Conservation (phyloP, 2,329 filamentous ascomycete genomes). For the Fusarium guadeloupense region DNA sequence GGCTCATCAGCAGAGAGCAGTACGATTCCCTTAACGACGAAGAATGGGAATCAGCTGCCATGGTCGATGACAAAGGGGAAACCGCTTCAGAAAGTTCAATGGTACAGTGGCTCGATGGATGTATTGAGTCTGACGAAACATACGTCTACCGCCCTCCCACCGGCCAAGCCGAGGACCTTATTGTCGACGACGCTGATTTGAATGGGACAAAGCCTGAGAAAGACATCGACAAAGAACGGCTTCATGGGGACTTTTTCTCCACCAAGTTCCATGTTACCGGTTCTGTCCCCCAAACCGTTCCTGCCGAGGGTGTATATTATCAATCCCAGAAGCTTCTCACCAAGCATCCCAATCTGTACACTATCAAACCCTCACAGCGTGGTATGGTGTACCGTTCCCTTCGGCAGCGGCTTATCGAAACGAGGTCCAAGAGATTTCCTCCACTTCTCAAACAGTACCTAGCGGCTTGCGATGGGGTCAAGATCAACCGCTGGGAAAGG, state of each 20-base stretch:
- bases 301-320: neutral
- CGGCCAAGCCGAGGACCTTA: slow-evolving; percentile 15
- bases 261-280: slow-evolving; percentile 37
- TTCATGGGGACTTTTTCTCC: slow-evolving; percentile 59
- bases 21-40: slow-evolving; percentile 57
- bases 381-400: slow-evolving; percentile 74
- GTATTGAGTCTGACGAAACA: slow-evolving; percentile 29
- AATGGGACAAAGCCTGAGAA: slow-evolving; percentile 5
- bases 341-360: slow-evolving; percentile 63
- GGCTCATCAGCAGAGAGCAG: slow-evolving; percentile 71
- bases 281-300: slow-evolving; percentile 6
- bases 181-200: neutral
- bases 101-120: slow-evolving; percentile 27
- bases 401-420: slow-evolving; percentile 62
- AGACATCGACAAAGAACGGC: slow-evolving; percentile 57
- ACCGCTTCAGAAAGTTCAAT: slow-evolving; percentile 12
- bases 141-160: slow-evolving; percentile 37
- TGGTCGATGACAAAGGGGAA: neutral
- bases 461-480: slow-evolving; percentile 60
- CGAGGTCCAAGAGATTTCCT: slow-evolving; percentile 58
- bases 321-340: slow-evolving; percentile 25
- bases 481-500: slow-evolving; percentile 66
- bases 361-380: slow-evolving; percentile 64
- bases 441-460: slow-evolving; percentile 60
- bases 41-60: slow-evolving; percentile 34